Evolutionary conservation across 1,139 yeast genomes (phyloP).

Genomic region (Hanseniaspora sp.): DNA sequence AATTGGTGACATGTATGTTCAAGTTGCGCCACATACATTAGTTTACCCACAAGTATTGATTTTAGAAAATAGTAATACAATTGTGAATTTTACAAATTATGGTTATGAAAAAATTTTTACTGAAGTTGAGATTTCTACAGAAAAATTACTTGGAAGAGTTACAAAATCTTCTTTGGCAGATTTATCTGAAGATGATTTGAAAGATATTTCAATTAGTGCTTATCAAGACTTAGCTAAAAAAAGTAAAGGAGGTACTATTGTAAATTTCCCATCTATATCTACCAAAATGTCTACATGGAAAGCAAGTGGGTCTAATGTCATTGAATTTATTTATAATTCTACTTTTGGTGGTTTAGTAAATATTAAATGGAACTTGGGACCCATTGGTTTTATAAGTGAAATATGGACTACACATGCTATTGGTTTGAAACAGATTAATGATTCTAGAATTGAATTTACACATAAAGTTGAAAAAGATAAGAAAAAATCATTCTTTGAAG

Average conservation of each 20-base stretch:
- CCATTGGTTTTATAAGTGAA: slow-evolving; percentile 80
- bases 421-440: slow-evolving; percentile 42
- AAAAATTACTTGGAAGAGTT: slow-evolving; percentile 55
- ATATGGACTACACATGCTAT: slow-evolving; percentile 76
- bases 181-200: slow-evolving; percentile 38
- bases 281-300: slow-evolving; percentile 72
- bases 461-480: slow-evolving; percentile 27
- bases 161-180: slow-evolving; percentile 34
- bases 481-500: slow-evolving; percentile 28
- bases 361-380: slow-evolving; percentile 85
- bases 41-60: slow-evolving; percentile 65
- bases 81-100: slow-evolving; percentile 48
- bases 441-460: slow-evolving; percentile 29
- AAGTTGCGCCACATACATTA: slow-evolving; percentile 67
- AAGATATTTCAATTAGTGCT: slow-evolving; percentile 39
- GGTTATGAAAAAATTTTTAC: slow-evolving; percentile 39
- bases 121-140: slow-evolving; percentile 39
- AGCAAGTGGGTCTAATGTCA: slow-evolving; percentile 35
- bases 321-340: slow-evolving; percentile 58
- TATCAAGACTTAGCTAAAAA: slow-evolving; percentile 47
- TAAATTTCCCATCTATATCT: slow-evolving; percentile 64
- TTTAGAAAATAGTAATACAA: slow-evolving; percentile 47
- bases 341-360: slow-evolving; percentile 83
- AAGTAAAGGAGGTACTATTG: slow-evolving; percentile 70
- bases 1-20: slow-evolving; percentile 46